Percentiles rank a stretch among this genome's conserved stretches.
These are phyloP conservation scores for Aureobasidium zeae DNA, from an alignment of 2,329 filamentous ascomycete genomes.

Conservation along the genomic window DNA sequence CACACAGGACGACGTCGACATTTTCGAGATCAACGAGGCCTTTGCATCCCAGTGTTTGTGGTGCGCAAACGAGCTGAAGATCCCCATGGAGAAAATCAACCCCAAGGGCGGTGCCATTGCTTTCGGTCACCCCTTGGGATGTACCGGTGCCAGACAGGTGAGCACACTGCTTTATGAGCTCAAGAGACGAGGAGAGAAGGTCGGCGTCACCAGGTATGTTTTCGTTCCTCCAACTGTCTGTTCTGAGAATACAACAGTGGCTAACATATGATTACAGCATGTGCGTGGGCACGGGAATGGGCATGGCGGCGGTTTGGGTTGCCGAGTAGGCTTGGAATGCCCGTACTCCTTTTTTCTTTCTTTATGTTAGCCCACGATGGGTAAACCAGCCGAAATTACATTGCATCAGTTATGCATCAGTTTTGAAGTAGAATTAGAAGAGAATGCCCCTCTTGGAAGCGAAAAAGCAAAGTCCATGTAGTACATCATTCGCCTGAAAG, in stretches of 20 bases:
- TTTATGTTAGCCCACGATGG: too few relatives aligned
- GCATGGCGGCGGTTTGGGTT: constrained; percentile 94
- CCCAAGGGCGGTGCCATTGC: constrained; percentile 95
- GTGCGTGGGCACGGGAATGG: constrained; percentile 90
- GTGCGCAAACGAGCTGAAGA: constrained; percentile 78
- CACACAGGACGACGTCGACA: constrained; percentile 81
- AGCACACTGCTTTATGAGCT: constrained; percentile 87
- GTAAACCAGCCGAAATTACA: too few relatives aligned
- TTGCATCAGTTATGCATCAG: too few relatives aligned
- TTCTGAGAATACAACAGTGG: too few relatives aligned
- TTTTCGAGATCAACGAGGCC: constrained; percentile 98
- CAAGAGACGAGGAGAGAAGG: constrained; percentile 69
- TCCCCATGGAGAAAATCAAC: constrained; percentile 83
- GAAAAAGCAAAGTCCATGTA: too few relatives aligned
- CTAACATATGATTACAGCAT: constrained; percentile 44
- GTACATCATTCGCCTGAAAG: neutral
- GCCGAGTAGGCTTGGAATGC: constrained; percentile 75
- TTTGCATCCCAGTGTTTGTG: constrained; percentile 93
- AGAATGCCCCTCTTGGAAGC: too few relatives aligned
- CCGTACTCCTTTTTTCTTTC: too few relatives aligned
- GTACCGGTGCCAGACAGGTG: constrained; percentile 88
- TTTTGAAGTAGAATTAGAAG: too few relatives aligned
- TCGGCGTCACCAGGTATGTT: constrained; percentile 62
- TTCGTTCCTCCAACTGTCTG: too few relatives aligned
- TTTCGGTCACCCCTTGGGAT: constrained; percentile 85